These are phyloP conservation scores for Pyrenopolyporus hunteri DNA, from an alignment of 495 filamentous ascomycete genomes.

Conservation along the genomic window DNA sequence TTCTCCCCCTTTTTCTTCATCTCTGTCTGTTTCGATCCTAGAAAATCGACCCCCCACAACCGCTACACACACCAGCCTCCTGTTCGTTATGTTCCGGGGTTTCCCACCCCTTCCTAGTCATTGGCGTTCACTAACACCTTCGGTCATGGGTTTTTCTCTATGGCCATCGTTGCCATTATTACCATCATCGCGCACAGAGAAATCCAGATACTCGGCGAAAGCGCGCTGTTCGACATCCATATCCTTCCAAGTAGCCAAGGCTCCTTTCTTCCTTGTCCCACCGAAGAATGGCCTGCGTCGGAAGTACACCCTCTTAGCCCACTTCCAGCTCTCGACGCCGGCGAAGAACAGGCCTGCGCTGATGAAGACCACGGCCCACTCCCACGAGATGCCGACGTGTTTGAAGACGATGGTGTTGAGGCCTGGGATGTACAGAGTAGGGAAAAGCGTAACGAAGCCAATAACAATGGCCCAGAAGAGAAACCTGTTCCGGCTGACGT, in stretches of 20 bases:
- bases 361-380: conserved; percentile 70
- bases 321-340: conserved; percentile 73
- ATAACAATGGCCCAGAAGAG: conserved; percentile 72
- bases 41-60: background rate
- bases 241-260: conserved; percentile 41
- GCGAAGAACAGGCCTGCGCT: conserved; percentile 65
- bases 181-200: background rate
- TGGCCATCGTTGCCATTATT: background rate
- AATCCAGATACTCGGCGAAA: conserved; percentile 47
- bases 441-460: conserved; percentile 74
- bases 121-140: conserved; percentile 35
- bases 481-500: conserved; percentile 75
- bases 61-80: background rate
- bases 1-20: background rate
- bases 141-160: background rate
- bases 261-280: conserved; percentile 2
- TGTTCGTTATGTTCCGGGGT: conserved; percentile 29
- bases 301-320: conserved; percentile 61
- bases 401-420: conserved; percentile 74
- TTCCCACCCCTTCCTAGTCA: conserved; percentile 53
- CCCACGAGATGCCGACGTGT: conserved; percentile 73
- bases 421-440: conserved; percentile 73
- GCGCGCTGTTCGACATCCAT: conserved; percentile 49
- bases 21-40: too few relatives aligned
- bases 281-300: conserved; percentile 34